Conservation (phyloP, 2,329 filamentous ascomycete genomes). For the Trichophyton simii region DNA sequence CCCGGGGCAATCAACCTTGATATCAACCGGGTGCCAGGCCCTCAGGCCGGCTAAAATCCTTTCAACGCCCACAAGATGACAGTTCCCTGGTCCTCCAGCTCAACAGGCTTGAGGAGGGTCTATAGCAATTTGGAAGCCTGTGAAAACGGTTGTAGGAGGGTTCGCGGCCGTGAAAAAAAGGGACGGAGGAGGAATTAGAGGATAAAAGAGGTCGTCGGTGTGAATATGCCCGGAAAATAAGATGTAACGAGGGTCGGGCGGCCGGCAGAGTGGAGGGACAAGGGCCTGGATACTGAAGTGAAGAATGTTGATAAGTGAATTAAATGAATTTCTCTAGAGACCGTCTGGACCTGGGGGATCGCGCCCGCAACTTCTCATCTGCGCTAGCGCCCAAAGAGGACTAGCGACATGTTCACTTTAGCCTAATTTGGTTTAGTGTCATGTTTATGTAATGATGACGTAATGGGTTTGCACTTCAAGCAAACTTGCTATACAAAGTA, state of each 20-base stretch:
- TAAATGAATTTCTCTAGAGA: neutral
- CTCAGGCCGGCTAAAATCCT: conserved; percentile 11
- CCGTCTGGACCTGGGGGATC: conserved; percentile 4
- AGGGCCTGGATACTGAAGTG: neutral
- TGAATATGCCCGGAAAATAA: neutral
- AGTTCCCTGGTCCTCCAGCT: neutral
- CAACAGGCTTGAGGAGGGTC: neutral
- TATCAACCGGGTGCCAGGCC: conserved; percentile 11
- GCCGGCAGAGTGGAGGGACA: neutral
- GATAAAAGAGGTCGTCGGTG: too few relatives aligned
- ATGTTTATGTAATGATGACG: neutral
- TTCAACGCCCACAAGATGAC: neutral
- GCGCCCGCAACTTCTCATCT: conserved; percentile 5
- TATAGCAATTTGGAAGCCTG: neutral
- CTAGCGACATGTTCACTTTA: neutral
- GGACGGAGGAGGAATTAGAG: neutral
- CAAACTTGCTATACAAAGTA: neutral
- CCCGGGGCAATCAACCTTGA: neutral
- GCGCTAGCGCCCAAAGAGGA: conserved; percentile 1
- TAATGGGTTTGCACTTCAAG: neutral
- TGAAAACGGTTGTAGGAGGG: neutral
- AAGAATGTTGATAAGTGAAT: conserved; percentile 1
- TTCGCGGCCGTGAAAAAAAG: neutral
- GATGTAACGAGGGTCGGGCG: neutral
- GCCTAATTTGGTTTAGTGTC: neutral